A percentile compares a stretch with the other conserved stretches of the same genome.
Conservation (phyloP, 441 rosid species). For the Pelargonium australe region DNA sequence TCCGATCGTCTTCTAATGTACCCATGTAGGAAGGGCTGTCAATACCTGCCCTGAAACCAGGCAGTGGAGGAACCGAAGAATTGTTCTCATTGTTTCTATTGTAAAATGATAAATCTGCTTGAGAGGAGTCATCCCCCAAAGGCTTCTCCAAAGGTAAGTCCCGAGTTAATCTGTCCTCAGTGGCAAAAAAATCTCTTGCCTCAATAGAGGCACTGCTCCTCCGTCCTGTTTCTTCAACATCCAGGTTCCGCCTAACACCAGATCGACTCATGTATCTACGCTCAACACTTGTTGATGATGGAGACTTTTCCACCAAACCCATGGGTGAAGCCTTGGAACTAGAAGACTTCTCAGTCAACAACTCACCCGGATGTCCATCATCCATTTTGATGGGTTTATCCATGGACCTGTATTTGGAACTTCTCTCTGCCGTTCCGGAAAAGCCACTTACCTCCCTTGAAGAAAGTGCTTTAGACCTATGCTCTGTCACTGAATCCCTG, state of each 20-base stretch:
- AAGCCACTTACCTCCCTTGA: constrained; percentile 47
- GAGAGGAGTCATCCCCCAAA: constrained; percentile 51
- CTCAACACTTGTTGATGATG: constrained; percentile 70
- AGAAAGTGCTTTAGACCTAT: constrained; percentile 43
- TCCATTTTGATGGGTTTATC: constrained; percentile 58
- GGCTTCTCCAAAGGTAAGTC: constrained; percentile 49
- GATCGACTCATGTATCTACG: constrained; percentile 57
- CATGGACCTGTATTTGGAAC: constrained; percentile 47
- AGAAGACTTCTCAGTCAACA: constrained; percentile 58
- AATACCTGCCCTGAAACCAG: constrained; percentile 58
- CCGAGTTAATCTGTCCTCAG: constrained; percentile 49
- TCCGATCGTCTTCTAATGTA: constrained; percentile 58
- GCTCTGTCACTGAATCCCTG: constrained; percentile 42
- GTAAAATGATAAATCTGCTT: constrained; percentile 52
- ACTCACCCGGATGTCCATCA: constrained; percentile 60
- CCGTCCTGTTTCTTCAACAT: constrained; percentile 66
- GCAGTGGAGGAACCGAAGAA: constrained; percentile 51
- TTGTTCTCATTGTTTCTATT: constrained; percentile 50
- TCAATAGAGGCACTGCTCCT: constrained; percentile 39
- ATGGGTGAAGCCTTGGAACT: constrained; percentile 74
- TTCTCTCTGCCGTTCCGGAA: constrained; percentile 57
- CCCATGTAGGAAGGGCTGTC: constrained; percentile 64
- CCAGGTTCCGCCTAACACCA: constrained; percentile 59
- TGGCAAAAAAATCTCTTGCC: neutral
- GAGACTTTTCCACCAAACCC: constrained; percentile 68